These are phyloP conservation scores for Xylaria bambusicola DNA, from an alignment of 495 filamentous ascomycete genomes.

Conservation along the genomic window DNA sequence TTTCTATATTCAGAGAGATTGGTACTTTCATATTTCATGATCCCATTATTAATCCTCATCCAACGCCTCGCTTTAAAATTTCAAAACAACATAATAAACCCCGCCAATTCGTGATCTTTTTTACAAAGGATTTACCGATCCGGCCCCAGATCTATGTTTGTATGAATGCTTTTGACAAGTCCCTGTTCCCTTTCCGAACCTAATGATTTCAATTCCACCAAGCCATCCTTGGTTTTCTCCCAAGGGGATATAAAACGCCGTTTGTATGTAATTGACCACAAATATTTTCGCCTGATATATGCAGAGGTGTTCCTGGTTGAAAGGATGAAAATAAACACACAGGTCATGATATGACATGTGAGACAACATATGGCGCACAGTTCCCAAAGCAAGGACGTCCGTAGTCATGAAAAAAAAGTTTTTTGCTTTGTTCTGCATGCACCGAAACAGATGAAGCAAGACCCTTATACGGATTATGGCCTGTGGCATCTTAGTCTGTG, in stretches of 20 bases:
- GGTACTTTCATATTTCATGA: too few relatives aligned
- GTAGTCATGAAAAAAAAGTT: too few relatives aligned
- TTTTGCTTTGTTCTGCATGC: too few relatives aligned
- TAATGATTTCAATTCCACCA: conserved; percentile 4
- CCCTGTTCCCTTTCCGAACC: neutral
- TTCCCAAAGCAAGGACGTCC: neutral
- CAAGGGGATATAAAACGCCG: conserved; percentile 3
- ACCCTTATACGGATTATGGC: neutral
- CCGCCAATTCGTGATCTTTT: too few relatives aligned
- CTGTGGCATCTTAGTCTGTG: neutral
- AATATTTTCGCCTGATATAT: conserved; percentile 5
- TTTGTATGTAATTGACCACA: conserved; percentile 3
- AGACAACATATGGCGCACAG: neutral
- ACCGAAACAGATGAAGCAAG: neutral
- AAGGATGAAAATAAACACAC: neutral
- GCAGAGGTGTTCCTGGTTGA: neutral
- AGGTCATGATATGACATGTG: neutral
- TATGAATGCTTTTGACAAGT: conserved; percentile 16
- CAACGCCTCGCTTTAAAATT: conserved; percentile 10
- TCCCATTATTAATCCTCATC: neutral
- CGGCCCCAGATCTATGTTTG: conserved; percentile 8
- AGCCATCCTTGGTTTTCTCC: conserved; percentile 1
- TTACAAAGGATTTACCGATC: too few relatives aligned
- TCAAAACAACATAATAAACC: neutral
- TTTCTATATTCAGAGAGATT: too few relatives aligned